Conservation (phyloP, 2,329 filamentous ascomycete genomes). For the Elsinoe batatas region DNA sequence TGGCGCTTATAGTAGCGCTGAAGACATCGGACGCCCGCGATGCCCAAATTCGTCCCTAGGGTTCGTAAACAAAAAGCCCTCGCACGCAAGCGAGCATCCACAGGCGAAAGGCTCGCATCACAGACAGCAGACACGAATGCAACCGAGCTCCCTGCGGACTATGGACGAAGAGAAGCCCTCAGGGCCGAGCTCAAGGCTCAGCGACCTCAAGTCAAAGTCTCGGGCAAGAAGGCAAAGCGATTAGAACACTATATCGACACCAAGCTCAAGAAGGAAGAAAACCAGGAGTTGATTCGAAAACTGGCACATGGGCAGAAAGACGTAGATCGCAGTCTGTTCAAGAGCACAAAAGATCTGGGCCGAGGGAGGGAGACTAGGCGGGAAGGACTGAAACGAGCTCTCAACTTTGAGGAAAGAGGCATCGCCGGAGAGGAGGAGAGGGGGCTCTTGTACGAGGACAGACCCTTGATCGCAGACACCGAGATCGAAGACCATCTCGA, state of each 20-base stretch:
- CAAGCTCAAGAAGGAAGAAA: slow-evolving; percentile 92
- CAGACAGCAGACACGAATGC: slow-evolving; percentile 47
- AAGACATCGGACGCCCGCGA: slow-evolving; percentile 18
- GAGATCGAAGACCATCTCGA: slow-evolving; percentile 12
- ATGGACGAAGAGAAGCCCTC: slow-evolving; percentile 47
- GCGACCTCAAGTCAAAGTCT: slow-evolving; percentile 47
- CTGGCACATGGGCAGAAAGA: slow-evolving; percentile 57
- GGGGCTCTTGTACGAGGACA: slow-evolving; percentile 35
- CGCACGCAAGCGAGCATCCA: slow-evolving; percentile 46
- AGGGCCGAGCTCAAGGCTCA: slow-evolving; percentile 45
- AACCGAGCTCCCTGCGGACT: slow-evolving; percentile 35
- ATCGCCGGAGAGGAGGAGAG: slow-evolving; percentile 45
- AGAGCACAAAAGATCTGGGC: slow-evolving; percentile 68
- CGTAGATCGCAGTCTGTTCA: slow-evolving; percentile 71
- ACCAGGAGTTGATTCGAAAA: slow-evolving; percentile 70
- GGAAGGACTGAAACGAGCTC: slow-evolving; percentile 53
- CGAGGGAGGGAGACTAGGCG: slow-evolving; percentile 61
- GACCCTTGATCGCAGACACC: slow-evolving; percentile 3
- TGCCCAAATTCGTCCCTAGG: slow-evolving; percentile 43
- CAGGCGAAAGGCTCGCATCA: slow-evolving; percentile 21
- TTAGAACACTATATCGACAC: slow-evolving; percentile 69
- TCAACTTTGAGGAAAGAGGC: slow-evolving; percentile 57
- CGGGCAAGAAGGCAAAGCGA: slow-evolving; percentile 56
- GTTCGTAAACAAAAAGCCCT: slow-evolving; percentile 54
- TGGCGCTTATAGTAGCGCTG: too few species aligned